Evolutionary conservation across 257 asterid species (phyloP).

Genomic region (Solanum lycopersicoides): DNA sequence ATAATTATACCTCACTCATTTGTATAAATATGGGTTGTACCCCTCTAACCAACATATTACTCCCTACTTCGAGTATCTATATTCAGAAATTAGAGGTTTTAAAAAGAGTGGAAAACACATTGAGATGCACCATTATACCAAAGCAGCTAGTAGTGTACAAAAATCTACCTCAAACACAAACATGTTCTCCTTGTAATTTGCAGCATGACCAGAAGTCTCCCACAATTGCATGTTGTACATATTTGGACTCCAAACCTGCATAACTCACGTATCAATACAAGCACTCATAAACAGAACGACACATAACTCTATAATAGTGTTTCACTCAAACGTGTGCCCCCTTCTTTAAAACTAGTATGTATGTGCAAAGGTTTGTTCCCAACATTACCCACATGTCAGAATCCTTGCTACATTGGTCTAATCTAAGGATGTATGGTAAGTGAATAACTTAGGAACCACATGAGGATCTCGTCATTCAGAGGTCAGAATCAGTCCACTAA

Average conservation of each 20-base stretch:
- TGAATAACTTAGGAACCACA: background rate
- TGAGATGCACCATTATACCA: background rate
- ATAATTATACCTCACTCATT: background rate
- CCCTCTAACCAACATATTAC: background rate
- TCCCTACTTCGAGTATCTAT: background rate
- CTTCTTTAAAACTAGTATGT: background rate
- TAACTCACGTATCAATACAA: constrained; percentile 5
- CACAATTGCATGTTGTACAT: constrained; percentile 95
- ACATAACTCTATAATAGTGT: background rate
- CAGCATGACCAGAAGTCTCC: constrained; percentile 99
- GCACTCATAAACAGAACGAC: background rate
- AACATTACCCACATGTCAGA: background rate
- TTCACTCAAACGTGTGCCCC: background rate
- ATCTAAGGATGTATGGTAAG: background rate
- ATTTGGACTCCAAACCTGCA: constrained; percentile 86
- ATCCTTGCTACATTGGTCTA: background rate
- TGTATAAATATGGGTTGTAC: background rate
- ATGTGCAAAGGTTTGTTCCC: background rate
- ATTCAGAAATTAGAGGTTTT: background rate
- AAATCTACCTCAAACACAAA: constrained; percentile 78
- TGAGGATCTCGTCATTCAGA: background rate
- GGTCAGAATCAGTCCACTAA: background rate
- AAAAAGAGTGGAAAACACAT: background rate
- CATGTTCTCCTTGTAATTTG: constrained; percentile 97
- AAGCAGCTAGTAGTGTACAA: background rate